Evolutionary conservation across 2,329 filamentous ascomycete genomes (phyloP).

Genomic region (Penicillium sp.): DNA sequence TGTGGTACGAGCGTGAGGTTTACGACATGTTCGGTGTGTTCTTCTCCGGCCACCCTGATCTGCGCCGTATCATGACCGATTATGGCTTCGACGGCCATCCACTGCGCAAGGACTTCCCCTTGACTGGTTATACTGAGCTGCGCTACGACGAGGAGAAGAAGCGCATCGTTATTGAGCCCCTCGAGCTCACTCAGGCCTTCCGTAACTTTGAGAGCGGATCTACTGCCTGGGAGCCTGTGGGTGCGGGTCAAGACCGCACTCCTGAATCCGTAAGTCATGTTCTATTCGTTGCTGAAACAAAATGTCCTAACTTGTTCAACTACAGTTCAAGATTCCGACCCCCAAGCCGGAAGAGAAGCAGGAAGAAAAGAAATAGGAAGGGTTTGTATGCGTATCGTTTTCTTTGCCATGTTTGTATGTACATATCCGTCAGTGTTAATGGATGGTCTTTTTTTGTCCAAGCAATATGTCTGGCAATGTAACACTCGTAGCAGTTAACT

Average conservation of each 20-base stretch:
- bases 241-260: slow-evolving; percentile 70
- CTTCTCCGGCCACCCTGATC: slow-evolving; percentile 90
- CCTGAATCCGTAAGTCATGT: slow-evolving; percentile 62
- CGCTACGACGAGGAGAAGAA: slow-evolving; percentile 99
- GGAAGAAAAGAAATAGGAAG: slow-evolving; percentile 81
- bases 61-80: slow-evolving; percentile 97
- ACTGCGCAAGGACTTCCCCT: slow-evolving; percentile 92
- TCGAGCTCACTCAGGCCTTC: slow-evolving; percentile 97
- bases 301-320: slow-evolving; percentile 6
- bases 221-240: slow-evolving; percentile 68
- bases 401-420: slow-evolving; percentile 40
- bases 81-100: slow-evolving; percentile 99
- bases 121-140: slow-evolving; percentile 97
- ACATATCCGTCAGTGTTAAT: slow-evolving; percentile 31
- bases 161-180: slow-evolving; percentile 93
- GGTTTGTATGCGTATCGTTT: slow-evolving; percentile 38
- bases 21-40: slow-evolving; percentile 98
- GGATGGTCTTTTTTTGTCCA: slow-evolving; percentile 17
- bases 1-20: slow-evolving; percentile 98
- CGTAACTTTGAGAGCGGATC: slow-evolving; percentile 94
- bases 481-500: neutral
- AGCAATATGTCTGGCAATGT: neutral
- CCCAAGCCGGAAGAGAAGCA: slow-evolving; percentile 92
- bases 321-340: slow-evolving; percentile 84
- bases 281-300: neutral